phyloP scores from a whole-genome alignment of 2,329 filamentous ascomycete species.

The Claviceps sp. region DNA sequence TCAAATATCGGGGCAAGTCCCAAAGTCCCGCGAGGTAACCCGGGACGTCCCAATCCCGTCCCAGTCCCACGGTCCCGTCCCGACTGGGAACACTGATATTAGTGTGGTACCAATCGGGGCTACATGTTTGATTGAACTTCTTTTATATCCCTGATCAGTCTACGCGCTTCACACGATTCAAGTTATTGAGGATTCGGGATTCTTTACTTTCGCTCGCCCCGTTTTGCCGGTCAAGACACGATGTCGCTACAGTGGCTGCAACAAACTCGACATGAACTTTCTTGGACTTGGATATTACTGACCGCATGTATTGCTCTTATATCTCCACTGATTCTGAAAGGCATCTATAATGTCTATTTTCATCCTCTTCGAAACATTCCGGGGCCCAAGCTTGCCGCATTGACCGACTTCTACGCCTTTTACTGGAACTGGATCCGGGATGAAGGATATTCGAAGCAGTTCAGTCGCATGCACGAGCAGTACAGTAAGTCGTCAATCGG shows the following conservation, averaged over 20 bases:
- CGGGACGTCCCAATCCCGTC: too few species aligned
- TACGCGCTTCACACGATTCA: too few species aligned
- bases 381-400: neutral
- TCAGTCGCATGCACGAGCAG: neutral
- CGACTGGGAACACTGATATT: too few species aligned
- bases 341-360: neutral
- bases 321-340: neutral
- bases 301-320: neutral
- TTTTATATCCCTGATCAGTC: too few species aligned
- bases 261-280: neutral
- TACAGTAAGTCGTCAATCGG: neutral
- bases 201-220: too few species aligned
- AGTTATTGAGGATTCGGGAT: too few species aligned
- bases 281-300: neutral
- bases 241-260: neutral
- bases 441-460: neutral
- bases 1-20: too few species aligned
- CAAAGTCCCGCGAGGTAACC: too few species aligned
- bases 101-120: too few species aligned
- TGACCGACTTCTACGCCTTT: neutral
- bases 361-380: neutral
- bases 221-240: neutral
- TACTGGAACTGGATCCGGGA: neutral
- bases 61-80: too few species aligned
- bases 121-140: too few species aligned